phyloP scores from a whole-genome alignment of 768 basidiomycete genomes.

The Termitomyces sp. region DNA sequence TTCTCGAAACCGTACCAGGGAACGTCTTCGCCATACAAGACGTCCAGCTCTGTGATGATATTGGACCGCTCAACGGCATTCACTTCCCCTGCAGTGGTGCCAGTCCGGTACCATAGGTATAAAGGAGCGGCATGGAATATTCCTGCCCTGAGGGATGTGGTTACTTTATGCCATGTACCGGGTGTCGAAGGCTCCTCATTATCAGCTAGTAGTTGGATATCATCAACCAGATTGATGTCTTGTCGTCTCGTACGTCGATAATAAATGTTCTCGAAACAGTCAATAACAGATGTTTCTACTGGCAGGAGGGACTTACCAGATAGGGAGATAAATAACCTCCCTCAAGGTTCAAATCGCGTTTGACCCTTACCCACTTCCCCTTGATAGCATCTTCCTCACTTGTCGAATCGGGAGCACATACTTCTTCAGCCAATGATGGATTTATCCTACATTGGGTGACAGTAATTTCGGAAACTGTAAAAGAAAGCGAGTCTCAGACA shows the following conservation, averaged over 20 bases:
- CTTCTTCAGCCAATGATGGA: conserved; percentile 45
- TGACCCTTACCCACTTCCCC: conserved; percentile 89
- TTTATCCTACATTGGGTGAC: conserved; percentile 63
- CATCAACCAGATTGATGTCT: conserved; percentile 74
- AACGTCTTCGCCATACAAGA: conserved; percentile 77
- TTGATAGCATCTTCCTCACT: conserved; percentile 68
- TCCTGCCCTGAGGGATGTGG: conserved; percentile 60
- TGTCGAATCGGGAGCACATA: conserved; percentile 68
- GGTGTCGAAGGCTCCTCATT: conserved; percentile 41
- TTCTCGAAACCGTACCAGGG: conserved; percentile 87
- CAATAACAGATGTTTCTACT: neutral
- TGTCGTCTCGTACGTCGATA: conserved; percentile 83
- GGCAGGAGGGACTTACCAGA: conserved; percentile 37
- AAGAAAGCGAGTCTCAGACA: neutral
- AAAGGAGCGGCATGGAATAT: conserved; percentile 48
- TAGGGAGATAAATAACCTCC: conserved; percentile 48
- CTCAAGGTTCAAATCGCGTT: conserved; percentile 70
- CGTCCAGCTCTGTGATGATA: conserved; percentile 88
- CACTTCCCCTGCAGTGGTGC: conserved; percentile 61
- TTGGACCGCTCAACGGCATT: conserved; percentile 47
- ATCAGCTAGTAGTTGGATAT: conserved; percentile 59
- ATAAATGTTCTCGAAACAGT: conserved; percentile 49
- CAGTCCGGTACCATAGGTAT: conserved; percentile 75
- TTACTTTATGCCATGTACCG: conserved; percentile 59
- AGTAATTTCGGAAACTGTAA: conserved; percentile 74